Percentiles rank a stretch among this genome's conserved stretches.
Evolutionary conservation across 2,329 filamentous ascomycete species (phyloP).

Genomic region (Xylariaceae sp.): DNA sequence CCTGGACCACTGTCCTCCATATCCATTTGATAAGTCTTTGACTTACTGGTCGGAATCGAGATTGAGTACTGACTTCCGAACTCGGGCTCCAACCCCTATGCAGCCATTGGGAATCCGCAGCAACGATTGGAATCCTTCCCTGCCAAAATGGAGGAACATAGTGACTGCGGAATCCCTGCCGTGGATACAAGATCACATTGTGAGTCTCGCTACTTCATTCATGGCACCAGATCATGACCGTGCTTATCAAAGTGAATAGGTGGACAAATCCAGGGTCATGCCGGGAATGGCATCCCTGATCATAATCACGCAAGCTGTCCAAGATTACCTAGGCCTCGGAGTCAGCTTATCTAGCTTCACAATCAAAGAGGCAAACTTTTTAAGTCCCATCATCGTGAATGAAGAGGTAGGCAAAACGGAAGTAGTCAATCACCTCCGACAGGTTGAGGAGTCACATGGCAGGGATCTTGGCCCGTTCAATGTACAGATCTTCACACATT

Average conservation of each 20-base stretch:
- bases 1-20: conserved; percentile 36
- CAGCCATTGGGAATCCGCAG: conserved; percentile 26
- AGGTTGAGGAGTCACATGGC: conserved; percentile 8
- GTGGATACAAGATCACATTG: conserved; percentile 8
- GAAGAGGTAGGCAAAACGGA: conserved; percentile 8
- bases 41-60: conserved; percentile 36
- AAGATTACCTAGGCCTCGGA: conserved; percentile 12
- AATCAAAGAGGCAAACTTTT: conserved; percentile 6
- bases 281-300: conserved; percentile 39
- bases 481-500: conserved; percentile 16
- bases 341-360: conserved; percentile 5
- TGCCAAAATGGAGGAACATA: conserved; percentile 4
- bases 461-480: conserved; percentile 16
- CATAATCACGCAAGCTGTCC: conserved; percentile 26
- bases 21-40: conserved; percentile 40
- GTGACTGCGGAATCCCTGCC: not conserved
- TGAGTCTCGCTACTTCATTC: conserved; percentile 30
- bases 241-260: too few relatives aligned
- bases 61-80: conserved; percentile 19
- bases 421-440: conserved; percentile 20
- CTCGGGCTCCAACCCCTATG: conserved; percentile 24
- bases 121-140: conserved; percentile 17
- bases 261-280: too few relatives aligned
- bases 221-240: too few relatives aligned
- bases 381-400: not conserved